Evolutionary conservation across 2,329 filamentous ascomycete genomes (phyloP), one percentile per base, ranked within the genome.

Genomic region (Pseudogymnoascus sp.): DNA sequence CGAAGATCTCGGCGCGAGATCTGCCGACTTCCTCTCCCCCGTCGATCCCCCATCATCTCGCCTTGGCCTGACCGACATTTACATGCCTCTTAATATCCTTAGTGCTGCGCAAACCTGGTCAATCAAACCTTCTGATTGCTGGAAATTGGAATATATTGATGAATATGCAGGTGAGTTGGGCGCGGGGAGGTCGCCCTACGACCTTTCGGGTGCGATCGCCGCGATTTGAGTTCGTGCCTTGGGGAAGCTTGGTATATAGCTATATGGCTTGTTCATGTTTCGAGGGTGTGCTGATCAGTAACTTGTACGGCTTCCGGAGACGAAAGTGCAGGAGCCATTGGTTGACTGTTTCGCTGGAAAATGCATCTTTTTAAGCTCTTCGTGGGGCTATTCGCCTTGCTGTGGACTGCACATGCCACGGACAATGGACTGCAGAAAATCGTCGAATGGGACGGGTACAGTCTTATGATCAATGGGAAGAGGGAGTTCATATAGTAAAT

Each of bases 371-470:
- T 66, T 8, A 60, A 64, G 59, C 63, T 73, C 37, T 64, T 73
- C 38, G 56, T 64, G 5, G 64, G 66, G 46, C 59, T 73, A 16
- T 67, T 59, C 10, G 60, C 67, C 34, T 63, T 71, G 3, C 62
- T 72, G 21, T 72, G 68, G 63, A 64, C 66, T n/a, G 67, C 66
- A 5, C 56, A 61, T 63, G 73, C 72, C n/a, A 78, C 75, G 3
- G 73, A 75, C 61, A 74, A 80, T 69, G 76, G 74, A 36, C 73
- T 78, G 62, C 77, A 74, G 10, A 74, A 77, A 16, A 69, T 75
- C 1, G 81, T 83, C 3, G 74, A 76, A 2, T 83, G 81, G 82
- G 81, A 84, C 66, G 73, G 77, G 46, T 81, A 82, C 66, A 82
- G 79, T 62, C 73, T 83, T 25, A 74, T 75, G 3, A 73, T 83